These are phyloP conservation scores for Colletotrichum lindemuthianum DNA, from an alignment of 2,329 filamentous ascomycete genomes.

Conservation along the genomic window DNA sequence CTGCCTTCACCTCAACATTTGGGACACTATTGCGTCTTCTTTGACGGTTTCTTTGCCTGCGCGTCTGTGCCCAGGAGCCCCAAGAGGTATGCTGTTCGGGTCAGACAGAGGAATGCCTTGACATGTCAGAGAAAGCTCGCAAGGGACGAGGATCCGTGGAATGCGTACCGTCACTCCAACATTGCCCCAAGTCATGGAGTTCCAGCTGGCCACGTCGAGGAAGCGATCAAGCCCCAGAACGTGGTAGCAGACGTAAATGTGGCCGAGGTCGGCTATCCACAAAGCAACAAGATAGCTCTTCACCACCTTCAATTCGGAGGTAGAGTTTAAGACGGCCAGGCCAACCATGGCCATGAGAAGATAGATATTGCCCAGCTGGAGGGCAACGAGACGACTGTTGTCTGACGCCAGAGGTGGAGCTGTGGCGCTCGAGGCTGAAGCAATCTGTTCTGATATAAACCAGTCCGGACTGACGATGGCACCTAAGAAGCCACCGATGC, in stretches of 20 bases:
- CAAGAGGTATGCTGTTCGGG: conserved; percentile 44
- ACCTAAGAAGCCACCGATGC: conserved; percentile 67
- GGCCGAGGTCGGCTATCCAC: conserved; percentile 73
- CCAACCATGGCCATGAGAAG: conserved; percentile 72
- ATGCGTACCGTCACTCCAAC: conserved; percentile 69
- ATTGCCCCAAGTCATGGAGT: conserved; percentile 78
- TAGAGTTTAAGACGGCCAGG: conserved; percentile 70
- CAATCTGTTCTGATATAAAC: conserved; percentile 73
- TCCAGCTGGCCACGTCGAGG: conserved; percentile 68
- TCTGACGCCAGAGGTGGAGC: conserved; percentile 49
- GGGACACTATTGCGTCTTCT: conserved; percentile 17
- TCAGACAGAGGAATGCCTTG: conserved; percentile 45
- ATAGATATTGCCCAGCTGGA: conserved; percentile 77
- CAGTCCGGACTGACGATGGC: conserved; percentile 66
- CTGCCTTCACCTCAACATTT: too few relatives aligned
- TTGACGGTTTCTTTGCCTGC: conserved; percentile 28
- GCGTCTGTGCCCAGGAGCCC: conserved; percentile 44
- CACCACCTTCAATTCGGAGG: conserved; percentile 72
- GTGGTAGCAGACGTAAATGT: conserved; percentile 68
- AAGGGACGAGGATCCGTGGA: neutral
- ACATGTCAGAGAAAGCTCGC: conserved; percentile 1
- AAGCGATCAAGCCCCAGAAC: conserved; percentile 66
- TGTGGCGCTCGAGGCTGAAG: conserved; percentile 41
- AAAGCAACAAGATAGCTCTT: conserved; percentile 74
- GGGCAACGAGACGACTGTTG: conserved; percentile 66